phyloP scores from a whole-genome alignment of 73 alveolate genomes.

The Paramecium sonneborni region DNA sequence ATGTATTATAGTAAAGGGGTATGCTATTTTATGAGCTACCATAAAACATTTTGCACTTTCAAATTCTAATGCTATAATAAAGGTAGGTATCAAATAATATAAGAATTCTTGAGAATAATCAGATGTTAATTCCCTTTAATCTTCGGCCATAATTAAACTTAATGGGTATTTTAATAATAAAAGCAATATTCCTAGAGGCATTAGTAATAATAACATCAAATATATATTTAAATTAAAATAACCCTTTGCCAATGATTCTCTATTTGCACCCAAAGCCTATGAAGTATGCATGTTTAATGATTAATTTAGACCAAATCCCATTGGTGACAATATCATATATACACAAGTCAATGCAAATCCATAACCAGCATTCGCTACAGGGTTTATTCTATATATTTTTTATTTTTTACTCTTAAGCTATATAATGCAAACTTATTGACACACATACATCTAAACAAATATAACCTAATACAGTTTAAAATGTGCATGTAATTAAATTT shows the following conservation, averaged over 20 bases:
- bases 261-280: conserved; percentile 17
- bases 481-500: not conserved
- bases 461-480: conserved; percentile 30
- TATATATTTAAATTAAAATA: not conserved
- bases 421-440: conserved; percentile 13
- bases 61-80: not conserved
- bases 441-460: not conserved
- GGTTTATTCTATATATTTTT: not conserved
- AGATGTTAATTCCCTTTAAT: not conserved
- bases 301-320: conserved; percentile 35
- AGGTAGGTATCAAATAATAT: not conserved
- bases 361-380: not conserved
- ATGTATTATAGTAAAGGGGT: conserved; percentile 28
- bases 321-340: not conserved
- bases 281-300: conserved; percentile 23
- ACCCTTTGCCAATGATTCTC: not conserved
- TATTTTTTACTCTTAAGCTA: not conserved
- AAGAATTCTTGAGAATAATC: conserved; percentile 6
- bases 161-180: conserved; percentile 1
- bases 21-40: conserved; percentile 40
- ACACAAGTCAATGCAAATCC: conserved; percentile 31
- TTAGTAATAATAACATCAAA: not conserved
- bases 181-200: not conserved
- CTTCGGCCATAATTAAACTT: not conserved
- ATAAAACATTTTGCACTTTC: conserved; percentile 35